Base-by-base conservation (phyloP, 2,329 filamentous ascomycete genomes). In the Tympanopsis confertula region DNA sequence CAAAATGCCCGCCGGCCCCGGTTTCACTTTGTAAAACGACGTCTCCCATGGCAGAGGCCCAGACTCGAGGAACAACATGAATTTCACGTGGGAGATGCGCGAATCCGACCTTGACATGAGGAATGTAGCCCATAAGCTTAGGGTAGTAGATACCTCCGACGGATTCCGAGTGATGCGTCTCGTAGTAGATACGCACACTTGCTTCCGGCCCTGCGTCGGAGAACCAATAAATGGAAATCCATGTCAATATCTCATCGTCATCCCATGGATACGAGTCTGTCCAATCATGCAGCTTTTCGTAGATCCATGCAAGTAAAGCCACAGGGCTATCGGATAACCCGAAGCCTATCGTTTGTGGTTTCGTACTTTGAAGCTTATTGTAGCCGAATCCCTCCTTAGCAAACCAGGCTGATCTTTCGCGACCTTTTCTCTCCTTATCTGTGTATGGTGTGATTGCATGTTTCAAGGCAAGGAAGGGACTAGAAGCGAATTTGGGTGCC, bases 161-260 rank as follows among this genome's bases (percentile, higher is more conserved):
- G n/a, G n/a, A n/a, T n/a, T n/a, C n/a, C n/a, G n/a, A n/a, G n/a
- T n/a, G 0, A 4, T 48, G 55, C 0, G 63, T 59, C 54, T 87
- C 83, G 47, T 86, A 86, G 57, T 89, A 89, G 36, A 87, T 85
- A 5, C 78, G 57, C 5, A 74, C 51, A 42, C 70, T 76, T 0
- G 83, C 80, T 1, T 75, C 77, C 0, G 83, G 77, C 0, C 84
- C 82, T 1, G 81, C 78, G 0, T 61, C 68, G 7, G 73, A 78
- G 57, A 86, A 86, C 51, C 71, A 75, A 53, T 88, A 88, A 28
- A 88, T 69, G 37, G 67, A 74, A 1, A 87, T 58, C 84, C 82
- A 89, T 0, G 77, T 84, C 19, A 85, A 58, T 5, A 88, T 68
- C 57, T 88, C 82, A 39, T 87, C 81, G 42, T 86, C 78, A 0